Evolutionary conservation across 257 asterid species (phyloP).

Genomic region (Fraxinus pennsylvanica): DNA sequence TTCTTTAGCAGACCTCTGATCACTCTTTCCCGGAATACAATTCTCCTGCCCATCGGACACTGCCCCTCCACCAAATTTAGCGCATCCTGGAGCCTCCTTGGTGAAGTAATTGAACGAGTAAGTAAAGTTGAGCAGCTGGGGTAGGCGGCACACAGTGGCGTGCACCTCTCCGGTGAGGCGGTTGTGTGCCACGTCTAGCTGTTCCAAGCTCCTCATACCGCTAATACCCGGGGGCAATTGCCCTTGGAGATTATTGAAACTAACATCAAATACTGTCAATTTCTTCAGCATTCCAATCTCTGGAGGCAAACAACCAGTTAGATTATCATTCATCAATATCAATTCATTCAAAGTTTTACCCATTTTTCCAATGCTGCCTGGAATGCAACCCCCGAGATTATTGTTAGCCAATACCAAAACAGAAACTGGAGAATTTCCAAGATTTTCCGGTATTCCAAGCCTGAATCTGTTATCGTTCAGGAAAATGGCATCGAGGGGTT

Average conservation of each 20-base stretch:
- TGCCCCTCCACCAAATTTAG: slow-evolving; percentile 28
- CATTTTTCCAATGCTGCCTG: slow-evolving; percentile 67
- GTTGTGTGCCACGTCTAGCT: slow-evolving; percentile 64
- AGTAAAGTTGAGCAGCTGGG: slow-evolving; percentile 60
- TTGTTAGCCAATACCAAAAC: slow-evolving; percentile 74
- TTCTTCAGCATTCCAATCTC: slow-evolving; percentile 54
- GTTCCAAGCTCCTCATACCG: slow-evolving; percentile 54
- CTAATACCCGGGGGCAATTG: slow-evolving; percentile 44
- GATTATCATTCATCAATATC: slow-evolving; percentile 58
- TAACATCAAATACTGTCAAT: slow-evolving; percentile 67
- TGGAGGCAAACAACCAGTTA: slow-evolving; percentile 66
- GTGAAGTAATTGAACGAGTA: slow-evolving; percentile 61
- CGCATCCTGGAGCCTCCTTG: slow-evolving; percentile 57
- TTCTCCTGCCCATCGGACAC: slow-evolving; percentile 56
- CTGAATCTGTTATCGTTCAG: slow-evolving; percentile 62
- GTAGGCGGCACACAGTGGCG: slow-evolving; percentile 51
- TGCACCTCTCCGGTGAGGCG: slow-evolving; percentile 60
- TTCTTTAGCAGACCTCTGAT: slow-evolving; percentile 64
- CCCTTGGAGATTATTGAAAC: slow-evolving; percentile 64
- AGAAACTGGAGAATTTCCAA: slow-evolving; percentile 69
- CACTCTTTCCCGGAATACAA: slow-evolving; percentile 62
- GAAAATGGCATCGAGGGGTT: slow-evolving; percentile 62
- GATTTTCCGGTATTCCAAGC: slow-evolving; percentile 60
- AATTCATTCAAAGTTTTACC: slow-evolving; percentile 53
- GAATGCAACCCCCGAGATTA: slow-evolving; percentile 65